Base-by-base conservation (phyloP, 345 rosid genomes). In the Eucalyptus microcorys region DNA sequence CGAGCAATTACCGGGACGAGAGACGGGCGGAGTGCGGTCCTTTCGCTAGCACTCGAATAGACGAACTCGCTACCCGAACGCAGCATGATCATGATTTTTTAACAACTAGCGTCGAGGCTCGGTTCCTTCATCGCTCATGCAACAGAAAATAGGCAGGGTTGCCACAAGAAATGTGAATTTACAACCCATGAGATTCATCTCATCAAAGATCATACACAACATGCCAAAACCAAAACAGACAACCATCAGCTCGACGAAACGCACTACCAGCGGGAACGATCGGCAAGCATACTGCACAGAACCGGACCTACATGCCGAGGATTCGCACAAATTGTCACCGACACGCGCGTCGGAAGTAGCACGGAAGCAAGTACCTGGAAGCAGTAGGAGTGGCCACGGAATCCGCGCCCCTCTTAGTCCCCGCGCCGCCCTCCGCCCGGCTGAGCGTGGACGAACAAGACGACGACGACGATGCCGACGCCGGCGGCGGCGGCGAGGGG, bases 371-470 rank as follows among this genome's bases (percentile, higher is more conserved):
- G 88, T 87, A 96, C 99, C 97, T 92, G 88, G 92, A 86, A 90
- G 87, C 90, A 85, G 92, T 93, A 89, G 95, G 68, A 16, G 92
- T 90, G 86, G 94, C 92, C 86, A 93, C 92, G 90, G 95, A 93
- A 92, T 97, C 98, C 87, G 97, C 96, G 87, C 92, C 91, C 91
- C 97, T 92, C 93, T 96, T 95, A 85, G 91, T 90, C 89, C 96
- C 96, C 90, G 95, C 93, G 14, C 93, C 86, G 5, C 91, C 95
- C 91, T 88, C 86, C 55, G 42, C 91, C 92, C 92, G 92, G 88
- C 93, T 94, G 90, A 89, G 86, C 59, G 95, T 93, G 84, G 95
- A 92, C 85, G 97, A 92, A 17, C 96, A 93, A 6, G 97, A 93
- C 1, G 97, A 91, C 2, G 95, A 90, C 0, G 95, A 92, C 3